Base-by-base conservation (phyloP, 2,329 filamentous ascomycete genomes). In the Thielaviopsis ethacetica region DNA sequence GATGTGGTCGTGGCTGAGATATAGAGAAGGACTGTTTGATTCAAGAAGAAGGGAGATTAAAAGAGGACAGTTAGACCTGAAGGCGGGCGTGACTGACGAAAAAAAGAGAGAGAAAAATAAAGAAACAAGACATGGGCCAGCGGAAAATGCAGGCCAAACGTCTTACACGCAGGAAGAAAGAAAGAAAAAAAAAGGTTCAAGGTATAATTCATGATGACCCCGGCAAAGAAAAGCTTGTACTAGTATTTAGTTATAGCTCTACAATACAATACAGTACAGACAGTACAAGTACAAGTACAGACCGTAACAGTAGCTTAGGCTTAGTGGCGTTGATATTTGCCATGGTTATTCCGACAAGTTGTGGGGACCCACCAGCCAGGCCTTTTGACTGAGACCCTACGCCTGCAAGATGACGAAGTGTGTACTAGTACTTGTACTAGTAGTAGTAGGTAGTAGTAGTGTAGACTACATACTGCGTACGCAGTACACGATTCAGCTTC, bases 291-390 rank as follows among this genome's bases (percentile, higher is more conserved):
- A n/a, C n/a, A n/a, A n/a, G n/a, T n/a, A n/a, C n/a, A n/a, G n/a
- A n/a, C n/a, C n/a, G n/a, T n/a, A n/a, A 41, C 53, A 38, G 53
- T 34, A 56, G 54, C 54, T 56, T 49, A 44, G 17, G 22, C 54
- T 49, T 50, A 21, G 54, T 56, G 54, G 54, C 54, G 13, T 2
- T n/a, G 21, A 10, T 17, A 56, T 56, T 56, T 49, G 54, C 54
- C 54, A 13, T 7, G 3, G 41, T 50, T 56, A 17, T 21, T 41
- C 54, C 54, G 54, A 19, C 0, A 3, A n/a, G n/a, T 56, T 49
- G 26, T 50, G 44, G 17, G 41, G 13, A 34, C 22, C n/a, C 24
- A 15, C 24, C 22, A 21, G 7, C 30, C 2, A 34, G 30, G 10
- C 10, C 30, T 34, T 34, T 34, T 26, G 6, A 26, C 30, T 34